Conservation (phyloP, 805 yeast genomes). For the Schizosaccharomyces osmophilus region DNA sequence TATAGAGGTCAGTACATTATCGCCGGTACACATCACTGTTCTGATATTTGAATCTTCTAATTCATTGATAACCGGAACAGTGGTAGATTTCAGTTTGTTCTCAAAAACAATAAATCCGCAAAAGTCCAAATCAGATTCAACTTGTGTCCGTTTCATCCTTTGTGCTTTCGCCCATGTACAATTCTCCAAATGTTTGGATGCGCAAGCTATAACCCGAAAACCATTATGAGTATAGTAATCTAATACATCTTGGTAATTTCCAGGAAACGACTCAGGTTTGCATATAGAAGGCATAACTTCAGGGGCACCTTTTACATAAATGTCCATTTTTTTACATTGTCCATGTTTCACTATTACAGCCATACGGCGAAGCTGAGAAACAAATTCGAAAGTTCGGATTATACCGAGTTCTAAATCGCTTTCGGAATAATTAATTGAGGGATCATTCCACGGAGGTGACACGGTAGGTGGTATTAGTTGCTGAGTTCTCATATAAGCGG, state of each 20-base stretch:
- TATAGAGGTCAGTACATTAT: conserved; percentile 77
- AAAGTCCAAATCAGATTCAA: conserved; percentile 48
- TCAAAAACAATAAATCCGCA: conserved; percentile 82
- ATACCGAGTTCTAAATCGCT: conserved; percentile 17
- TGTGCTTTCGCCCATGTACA: conserved; percentile 27
- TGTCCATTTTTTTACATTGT: conserved; percentile 19
- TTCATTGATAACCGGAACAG: conserved; percentile 33
- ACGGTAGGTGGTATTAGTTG: conserved; percentile 6
- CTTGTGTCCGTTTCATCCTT: conserved; percentile 30
- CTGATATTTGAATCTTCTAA: conserved; percentile 48
- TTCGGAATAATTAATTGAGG: background rate
- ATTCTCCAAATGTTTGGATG: conserved; percentile 28
- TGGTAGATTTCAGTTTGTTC: conserved; percentile 55
- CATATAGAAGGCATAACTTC: conserved; percentile 73
- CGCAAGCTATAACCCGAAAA: conserved; percentile 86
- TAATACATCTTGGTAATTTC: conserved; percentile 43
- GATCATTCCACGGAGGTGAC: background rate
- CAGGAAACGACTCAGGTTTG: conserved; percentile 43
- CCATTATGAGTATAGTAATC: conserved; percentile 82
- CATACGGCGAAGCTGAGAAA: conserved; percentile 72
- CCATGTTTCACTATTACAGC: conserved; percentile 42
- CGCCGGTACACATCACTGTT: conserved; percentile 94
- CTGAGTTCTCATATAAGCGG: conserved; percentile 1
- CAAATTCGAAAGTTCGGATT: conserved; percentile 48
- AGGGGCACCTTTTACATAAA: conserved; percentile 88